Evolutionary conservation across 2,329 filamentous ascomycete genomes (phyloP), one percentile per base, ranked within the genome.

Genomic region (Ascochyta pisi): DNA sequence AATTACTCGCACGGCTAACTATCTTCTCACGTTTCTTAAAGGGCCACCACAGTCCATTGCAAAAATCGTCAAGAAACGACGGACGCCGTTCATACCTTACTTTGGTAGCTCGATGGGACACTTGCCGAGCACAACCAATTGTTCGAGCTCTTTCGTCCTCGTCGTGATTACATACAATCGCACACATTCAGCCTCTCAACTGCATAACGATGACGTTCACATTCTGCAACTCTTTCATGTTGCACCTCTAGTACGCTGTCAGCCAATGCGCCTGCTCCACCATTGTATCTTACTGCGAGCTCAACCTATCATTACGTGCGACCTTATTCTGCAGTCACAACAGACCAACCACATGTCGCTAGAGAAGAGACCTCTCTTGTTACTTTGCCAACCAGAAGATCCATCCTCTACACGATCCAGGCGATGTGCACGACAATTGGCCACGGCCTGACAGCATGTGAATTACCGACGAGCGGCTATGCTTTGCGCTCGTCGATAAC

Each of bases 1-100:
- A 73, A 74, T 75, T 65, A 71, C 64, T 60, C 67, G 50, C 61
- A 66, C 67, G 66, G 63, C 68, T 51, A 31, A 10, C 8, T 13
- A 39, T 23, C 39, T 9, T n/a, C 37, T 40, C 22, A 16, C 9
- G 15, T 13, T n/a, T 19, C 19, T 33, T 27, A 40, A 15, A 31
- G 29, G 29, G 29, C 29, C 10, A 31, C 5, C 29, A 31, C 29
- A 31, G 29, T 31, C 12, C 29, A 5, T 31, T 13, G 29, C n/a
- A n/a, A 35, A 16, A 16, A 3, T 6, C 15, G 33, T 16, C n/a
- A 9, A 35, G 15, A 35, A 35, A n/a, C 16, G 15, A 35, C 6
- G 6, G 33, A 5, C 6, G 13, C 8, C 5, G 6, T 34, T 13
- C n/a, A n/a, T 34, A n/a, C 15, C n/a, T 16, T 9, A 15, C n/a